Conservation (phyloP, 352 stramenopile species). For the Phytophthora capsici region DNA sequence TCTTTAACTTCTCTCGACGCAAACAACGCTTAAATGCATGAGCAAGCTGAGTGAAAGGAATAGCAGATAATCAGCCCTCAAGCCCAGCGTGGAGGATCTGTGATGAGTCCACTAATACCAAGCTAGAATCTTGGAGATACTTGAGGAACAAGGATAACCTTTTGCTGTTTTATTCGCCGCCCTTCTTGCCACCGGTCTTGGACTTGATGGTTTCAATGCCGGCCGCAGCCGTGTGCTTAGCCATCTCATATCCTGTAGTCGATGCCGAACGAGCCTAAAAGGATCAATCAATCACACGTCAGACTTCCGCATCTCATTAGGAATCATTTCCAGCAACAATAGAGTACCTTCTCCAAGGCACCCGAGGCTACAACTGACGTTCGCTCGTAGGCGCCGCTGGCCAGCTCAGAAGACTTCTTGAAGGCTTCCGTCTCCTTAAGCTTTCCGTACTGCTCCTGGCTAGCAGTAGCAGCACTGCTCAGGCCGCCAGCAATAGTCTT, state of each 20-base stretch:
- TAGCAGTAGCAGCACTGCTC: constrained; percentile 62
- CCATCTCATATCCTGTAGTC: constrained; percentile 74
- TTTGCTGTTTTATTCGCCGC: constrained; percentile 38
- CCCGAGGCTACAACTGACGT: constrained; percentile 72
- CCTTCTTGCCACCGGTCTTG: constrained; percentile 75
- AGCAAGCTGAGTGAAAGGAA: constrained; percentile 12
- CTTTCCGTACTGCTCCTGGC: constrained; percentile 81
- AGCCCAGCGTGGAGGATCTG: constrained; percentile 7
- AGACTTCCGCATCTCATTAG: constrained; percentile 2
- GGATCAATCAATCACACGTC: constrained; percentile 8
- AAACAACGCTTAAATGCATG: constrained; percentile 34
- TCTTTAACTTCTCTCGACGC: constrained; percentile 32
- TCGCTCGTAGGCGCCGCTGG: constrained; percentile 63
- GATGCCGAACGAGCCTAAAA: constrained; percentile 67
- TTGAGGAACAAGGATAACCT: constrained; percentile 4
- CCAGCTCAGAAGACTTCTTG: constrained; percentile 79
- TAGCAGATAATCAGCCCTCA: constrained; percentile 26
- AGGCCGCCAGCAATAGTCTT: constrained; percentile 69
- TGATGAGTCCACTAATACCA: constrained; percentile 18
- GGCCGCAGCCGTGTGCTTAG: constrained; percentile 74
- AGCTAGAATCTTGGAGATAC: constrained; percentile 12
- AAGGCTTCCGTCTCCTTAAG: constrained; percentile 86
- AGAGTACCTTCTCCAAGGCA: constrained; percentile 69
- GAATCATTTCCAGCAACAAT: neutral
- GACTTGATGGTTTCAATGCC: constrained; percentile 82